These are phyloP conservation scores for Nakazawaea sp. DNA, from an alignment of 805 yeast genomes.

Conservation along the genomic window DNA sequence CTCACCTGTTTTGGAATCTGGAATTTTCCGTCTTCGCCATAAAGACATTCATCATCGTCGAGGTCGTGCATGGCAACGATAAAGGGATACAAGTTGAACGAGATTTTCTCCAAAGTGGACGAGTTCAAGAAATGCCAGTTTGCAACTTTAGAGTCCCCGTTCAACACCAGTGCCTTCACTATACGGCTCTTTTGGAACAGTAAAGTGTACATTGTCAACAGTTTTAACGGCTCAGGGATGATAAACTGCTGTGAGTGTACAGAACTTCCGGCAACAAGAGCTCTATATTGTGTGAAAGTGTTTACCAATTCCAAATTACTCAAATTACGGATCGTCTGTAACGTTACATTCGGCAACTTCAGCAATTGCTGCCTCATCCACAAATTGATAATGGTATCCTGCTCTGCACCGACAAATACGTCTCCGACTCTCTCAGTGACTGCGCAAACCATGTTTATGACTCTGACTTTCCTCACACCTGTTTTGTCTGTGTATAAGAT, in stretches of 20 bases:
- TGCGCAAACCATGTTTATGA: constrained; percentile 77
- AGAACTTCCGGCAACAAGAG: constrained; percentile 33
- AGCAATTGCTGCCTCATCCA: constrained; percentile 41
- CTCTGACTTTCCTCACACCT: constrained; percentile 80
- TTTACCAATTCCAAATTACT: constrained; percentile 37
- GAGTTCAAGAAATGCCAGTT: constrained; percentile 44
- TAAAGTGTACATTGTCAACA: constrained; percentile 60
- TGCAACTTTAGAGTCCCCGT: constrained; percentile 60
- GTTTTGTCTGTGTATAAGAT: constrained; percentile 70
- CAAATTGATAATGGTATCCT: constrained; percentile 52
- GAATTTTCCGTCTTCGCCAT: constrained; percentile 34
- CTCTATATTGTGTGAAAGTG: constrained; percentile 53
- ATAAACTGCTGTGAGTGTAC: constrained; percentile 57
- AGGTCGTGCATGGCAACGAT: constrained; percentile 67
- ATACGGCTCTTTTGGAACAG: constrained; percentile 66
- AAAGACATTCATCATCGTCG: constrained; percentile 49
- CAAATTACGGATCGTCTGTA: constrained; percentile 24
- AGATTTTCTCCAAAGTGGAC: constrained; percentile 48
- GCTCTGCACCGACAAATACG: constrained; percentile 75
- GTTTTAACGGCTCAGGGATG: constrained; percentile 73
- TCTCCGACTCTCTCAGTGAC: constrained; percentile 69
- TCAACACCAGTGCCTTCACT: constrained; percentile 41
- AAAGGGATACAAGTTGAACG: constrained; percentile 73
- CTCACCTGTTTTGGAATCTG: constrained; percentile 43
- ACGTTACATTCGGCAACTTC: constrained; percentile 32